These are phyloP conservation scores for Lactarius tabidus DNA, from an alignment of 768 basidiomycete genomes.

Conservation along the genomic window DNA sequence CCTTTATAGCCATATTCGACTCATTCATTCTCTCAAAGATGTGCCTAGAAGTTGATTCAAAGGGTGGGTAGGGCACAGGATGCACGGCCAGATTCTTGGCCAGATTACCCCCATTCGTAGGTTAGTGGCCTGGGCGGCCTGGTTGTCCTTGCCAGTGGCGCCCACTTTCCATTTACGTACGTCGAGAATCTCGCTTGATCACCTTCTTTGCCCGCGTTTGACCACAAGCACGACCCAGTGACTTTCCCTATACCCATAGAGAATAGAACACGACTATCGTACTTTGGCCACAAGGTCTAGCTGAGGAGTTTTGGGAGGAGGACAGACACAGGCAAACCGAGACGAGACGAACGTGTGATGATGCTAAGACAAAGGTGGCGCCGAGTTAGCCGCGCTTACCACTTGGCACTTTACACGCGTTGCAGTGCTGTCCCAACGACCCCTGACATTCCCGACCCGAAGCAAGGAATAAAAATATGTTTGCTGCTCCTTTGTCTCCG, in stretches of 20 bases:
- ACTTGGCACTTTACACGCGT: too few species aligned
- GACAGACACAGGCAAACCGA: neutral
- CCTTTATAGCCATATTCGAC: neutral
- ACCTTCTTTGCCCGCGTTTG: neutral
- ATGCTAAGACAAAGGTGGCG: neutral
- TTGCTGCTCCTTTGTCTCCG: neutral
- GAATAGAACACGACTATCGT: neutral
- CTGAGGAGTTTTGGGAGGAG: neutral
- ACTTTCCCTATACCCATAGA: neutral
- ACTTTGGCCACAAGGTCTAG: neutral
- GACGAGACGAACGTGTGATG: neutral
- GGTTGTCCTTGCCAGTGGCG: neutral
- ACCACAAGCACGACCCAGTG: neutral
- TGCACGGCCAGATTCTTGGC: too few species aligned
- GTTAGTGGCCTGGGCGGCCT: too few species aligned
- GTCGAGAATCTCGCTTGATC: neutral
- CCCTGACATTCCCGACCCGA: neutral
- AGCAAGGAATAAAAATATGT: neutral
- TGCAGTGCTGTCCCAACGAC: too few species aligned
- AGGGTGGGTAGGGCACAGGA: neutral
- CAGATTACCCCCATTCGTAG: neutral
- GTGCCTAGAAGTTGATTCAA: neutral
- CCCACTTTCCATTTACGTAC: neutral
- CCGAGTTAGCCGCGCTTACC: neutral
- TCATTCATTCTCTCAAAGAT: neutral